These are phyloP conservation scores for Lentinula sp. DNA, from an alignment of 768 basidiomycete species.

Conservation along the genomic window DNA sequence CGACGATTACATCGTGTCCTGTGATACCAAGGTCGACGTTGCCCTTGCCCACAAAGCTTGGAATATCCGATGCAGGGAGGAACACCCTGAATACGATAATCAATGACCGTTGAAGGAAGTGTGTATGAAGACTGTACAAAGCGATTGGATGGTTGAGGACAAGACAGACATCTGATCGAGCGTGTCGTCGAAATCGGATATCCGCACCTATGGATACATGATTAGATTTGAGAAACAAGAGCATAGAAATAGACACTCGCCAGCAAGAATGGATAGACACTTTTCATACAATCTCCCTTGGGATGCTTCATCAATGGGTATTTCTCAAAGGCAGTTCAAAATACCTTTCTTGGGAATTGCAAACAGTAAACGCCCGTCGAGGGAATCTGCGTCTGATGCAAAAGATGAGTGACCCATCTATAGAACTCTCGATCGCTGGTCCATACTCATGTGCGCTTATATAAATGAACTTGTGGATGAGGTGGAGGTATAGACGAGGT, in stretches of 20 bases:
- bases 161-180: slow-evolving; percentile 89
- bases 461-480: not conserved
- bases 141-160: slow-evolving; percentile 91
- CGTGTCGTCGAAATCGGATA: slow-evolving; percentile 85
- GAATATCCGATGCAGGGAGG: slow-evolving; percentile 94
- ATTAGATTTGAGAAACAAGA: slow-evolving; percentile 5
- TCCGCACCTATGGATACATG: slow-evolving; percentile 65
- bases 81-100: slow-evolving; percentile 61
- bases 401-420: not conserved
- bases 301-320: not conserved
- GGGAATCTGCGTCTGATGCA: slow-evolving; percentile 56
- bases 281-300: slow-evolving; percentile 87
- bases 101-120: not conserved
- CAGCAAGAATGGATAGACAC: slow-evolving; percentile 78
- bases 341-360: slow-evolving; percentile 97
- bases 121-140: slow-evolving; percentile 51
- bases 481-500: not conserved
- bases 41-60: slow-evolving; percentile 97
- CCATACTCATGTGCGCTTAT: not conserved
- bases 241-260: slow-evolving; percentile 32
- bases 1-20: slow-evolving; percentile 95
- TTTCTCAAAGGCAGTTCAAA: not conserved
- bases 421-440: not conserved
- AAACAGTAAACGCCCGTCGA: slow-evolving; percentile 84
- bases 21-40: slow-evolving; percentile 97